phyloP scores from a whole-genome alignment of 192 early-diverging fungal species.

The Hyaloraphidium curvatum region DNA sequence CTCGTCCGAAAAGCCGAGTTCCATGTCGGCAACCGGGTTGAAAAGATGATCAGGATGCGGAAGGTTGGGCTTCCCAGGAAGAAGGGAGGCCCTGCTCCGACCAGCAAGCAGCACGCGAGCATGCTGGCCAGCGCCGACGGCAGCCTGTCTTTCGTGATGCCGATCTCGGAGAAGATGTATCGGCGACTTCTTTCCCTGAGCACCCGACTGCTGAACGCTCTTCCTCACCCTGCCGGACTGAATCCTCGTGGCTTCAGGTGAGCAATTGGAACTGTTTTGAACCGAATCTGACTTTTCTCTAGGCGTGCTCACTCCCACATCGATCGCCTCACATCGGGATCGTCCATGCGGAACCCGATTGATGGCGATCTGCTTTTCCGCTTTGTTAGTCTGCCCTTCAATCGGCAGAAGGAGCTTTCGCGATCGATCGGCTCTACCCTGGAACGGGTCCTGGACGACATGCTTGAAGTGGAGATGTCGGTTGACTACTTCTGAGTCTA shows the following conservation, averaged over 20 bases:
- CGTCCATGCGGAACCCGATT: constrained; percentile 57
- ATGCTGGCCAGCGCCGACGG: constrained; percentile 45
- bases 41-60: constrained; percentile 41
- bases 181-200: constrained; percentile 73
- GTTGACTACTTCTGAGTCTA: constrained; percentile 51
- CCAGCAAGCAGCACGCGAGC: constrained; percentile 9
- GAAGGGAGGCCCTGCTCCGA: not conserved
- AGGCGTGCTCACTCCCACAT: constrained; percentile 22
- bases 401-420: constrained; percentile 63
- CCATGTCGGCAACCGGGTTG: constrained; percentile 57
- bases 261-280: too few species aligned
- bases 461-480: constrained; percentile 38
- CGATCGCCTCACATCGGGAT: constrained; percentile 51
- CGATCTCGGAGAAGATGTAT: constrained; percentile 78
- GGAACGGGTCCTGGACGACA: constrained; percentile 66
- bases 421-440: constrained; percentile 71
- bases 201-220: constrained; percentile 58
- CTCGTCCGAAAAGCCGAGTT: constrained; percentile 80
- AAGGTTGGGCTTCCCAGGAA: constrained; percentile 9
- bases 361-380: constrained; percentile 71
- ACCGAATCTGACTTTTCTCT: constrained; percentile 6
- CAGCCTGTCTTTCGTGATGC: constrained; percentile 38
- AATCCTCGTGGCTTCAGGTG: constrained; percentile 81
- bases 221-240: constrained; percentile 69
- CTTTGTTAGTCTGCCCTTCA: constrained; percentile 38